These are phyloP conservation scores for Colletotrichum lini DNA, from an alignment of 2,329 filamentous ascomycete species.

Conservation along the genomic window DNA sequence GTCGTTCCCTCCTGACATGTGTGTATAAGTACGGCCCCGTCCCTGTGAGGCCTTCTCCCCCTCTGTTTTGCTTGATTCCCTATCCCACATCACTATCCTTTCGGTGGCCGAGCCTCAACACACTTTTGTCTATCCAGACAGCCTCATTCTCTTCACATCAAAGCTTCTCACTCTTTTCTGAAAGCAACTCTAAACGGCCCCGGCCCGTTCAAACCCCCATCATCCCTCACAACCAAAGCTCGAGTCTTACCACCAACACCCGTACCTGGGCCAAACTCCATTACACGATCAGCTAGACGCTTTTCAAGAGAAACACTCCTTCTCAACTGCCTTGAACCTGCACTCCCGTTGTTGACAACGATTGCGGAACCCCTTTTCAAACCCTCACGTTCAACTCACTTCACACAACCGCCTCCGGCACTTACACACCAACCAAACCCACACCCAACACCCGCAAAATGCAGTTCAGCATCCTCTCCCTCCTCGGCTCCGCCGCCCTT, in stretches of 20 bases:
- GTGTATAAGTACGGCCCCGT: constrained; percentile 36
- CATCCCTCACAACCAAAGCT: constrained; percentile 23
- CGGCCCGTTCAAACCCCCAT: constrained; percentile 25
- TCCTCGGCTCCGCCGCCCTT: constrained; percentile 57
- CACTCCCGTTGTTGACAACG: constrained; percentile 39
- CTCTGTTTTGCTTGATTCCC: constrained; percentile 25
- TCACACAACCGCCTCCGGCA: constrained; percentile 35
- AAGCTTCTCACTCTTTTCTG: constrained; percentile 42
- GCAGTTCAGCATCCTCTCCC: constrained; percentile 66
- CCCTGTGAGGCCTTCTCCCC: constrained; percentile 5
- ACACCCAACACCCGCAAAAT: constrained; percentile 58
- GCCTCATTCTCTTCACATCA: constrained; percentile 32
- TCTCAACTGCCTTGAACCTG: constrained; percentile 16
- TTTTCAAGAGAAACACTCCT: constrained; percentile 14
- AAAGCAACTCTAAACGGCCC: constrained; percentile 35
- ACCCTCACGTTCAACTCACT: constrained; percentile 10
- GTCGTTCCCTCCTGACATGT: constrained; percentile 15
- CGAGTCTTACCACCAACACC: constrained; percentile 35
- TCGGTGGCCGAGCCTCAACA: constrained; percentile 37
- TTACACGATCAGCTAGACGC: constrained; percentile 36
- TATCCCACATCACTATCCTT: constrained; percentile 41
- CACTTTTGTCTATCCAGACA: constrained; percentile 41
- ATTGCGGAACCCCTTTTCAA: constrained; percentile 27
- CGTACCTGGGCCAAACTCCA: constrained; percentile 24
- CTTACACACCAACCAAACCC: constrained; percentile 29